Base-by-base conservation (phyloP, 345 rosid species). In the Zanthoxylum bungeanum region DNA sequence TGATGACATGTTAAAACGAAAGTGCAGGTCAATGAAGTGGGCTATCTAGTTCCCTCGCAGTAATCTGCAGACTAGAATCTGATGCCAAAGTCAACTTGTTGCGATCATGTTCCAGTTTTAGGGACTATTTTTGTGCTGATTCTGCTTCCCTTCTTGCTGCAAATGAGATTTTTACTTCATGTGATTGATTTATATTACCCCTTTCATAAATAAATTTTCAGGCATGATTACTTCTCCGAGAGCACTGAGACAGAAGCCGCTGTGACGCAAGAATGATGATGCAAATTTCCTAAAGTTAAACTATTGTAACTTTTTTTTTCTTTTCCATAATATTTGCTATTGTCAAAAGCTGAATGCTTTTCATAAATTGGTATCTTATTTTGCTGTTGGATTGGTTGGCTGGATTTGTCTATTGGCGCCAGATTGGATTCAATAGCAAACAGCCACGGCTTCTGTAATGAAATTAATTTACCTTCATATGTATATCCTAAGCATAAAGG, bases 211-310 rank as follows among this genome's bases (percentile, higher is more conserved):
- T 31, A 19, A 16, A 44, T 12, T 70, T 70, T 46, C 66, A 70
- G 66, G 73, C 66, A 70, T 8, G 73, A 70, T 47, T 60, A 70
- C 59, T 9, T 70, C 28, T 60, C 66, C 2, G 58, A 60, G 66
- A 47, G 60, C 28, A 59, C 66, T 0, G 25, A 70, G 66, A 47
- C 31, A n/a, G 59, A 70, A 60, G 59, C 73, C 2, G 58, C 66
- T 22, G 58, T 14, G 16, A 66, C 31, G 7, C 22, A 70, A 44
- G 66, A 60, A 60, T 33, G 57, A 70, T 44, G 44, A 44, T 14
- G 16, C 21, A 46, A 25, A 33, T 59, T 69, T 55, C 52, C 36
- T 17, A 49, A 40, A 56, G 27, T 19, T 4, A 25, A 40, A 55
- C 7, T 9, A 21, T 44, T 24, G 12, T 34, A 14, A 22, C 19